Evolutionary conservation across 352 stramenopile species (phyloP), one percentile per base, ranked within the genome.

Genomic region (Elongisporangium undulatum): DNA sequence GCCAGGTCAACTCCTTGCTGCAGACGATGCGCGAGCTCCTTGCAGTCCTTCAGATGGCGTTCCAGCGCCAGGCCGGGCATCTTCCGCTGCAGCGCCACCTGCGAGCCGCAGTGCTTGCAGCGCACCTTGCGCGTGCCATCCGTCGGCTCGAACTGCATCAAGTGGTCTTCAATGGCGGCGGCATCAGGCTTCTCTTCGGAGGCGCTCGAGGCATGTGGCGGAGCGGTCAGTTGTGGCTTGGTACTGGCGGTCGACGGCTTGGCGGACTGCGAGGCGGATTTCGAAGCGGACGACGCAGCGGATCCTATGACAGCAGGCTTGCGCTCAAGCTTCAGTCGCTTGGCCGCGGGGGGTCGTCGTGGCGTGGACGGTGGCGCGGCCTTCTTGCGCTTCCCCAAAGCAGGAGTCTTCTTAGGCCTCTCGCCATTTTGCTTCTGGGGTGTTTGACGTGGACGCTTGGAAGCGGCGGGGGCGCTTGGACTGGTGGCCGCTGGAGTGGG

Each of bases 51-150:
- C 20, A 71, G 21, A 49, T 76, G 62, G 48, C 21, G 56, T 9
- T 50, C 22, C 16, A 54, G 56, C n/a, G 34, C 7, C 15, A 45
- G 56, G 39, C 53, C 23, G 2, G 56, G 58, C 9, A 76, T 26
- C 8, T 61, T 7, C 10, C 62, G 56, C 8, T 54, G 56, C 4
- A 41, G 8, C 9, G 8, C 29, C 29, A 41, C 29, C 9, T 15
- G 29, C 4, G 9, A 41, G 4, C 29, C 29, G 53, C 62, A 72
- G 24, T 61, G 56, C 9, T 73, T 68, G 39, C 68, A 72, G 4
- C 20, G 16, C 51, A 72, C 68, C 0, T 7, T 10, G 5, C 13
- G 29, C 29, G 29, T 41, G 29, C 29, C 29, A 9, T 41, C 29
- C 29, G 13, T 41, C 9, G 29, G 4, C 29, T 41, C 29, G 9